Evolutionary conservation across 768 basidiomycete species (phyloP), one percentile per base, ranked within the genome.

Genomic region (Leccinum disarticulatum): DNA sequence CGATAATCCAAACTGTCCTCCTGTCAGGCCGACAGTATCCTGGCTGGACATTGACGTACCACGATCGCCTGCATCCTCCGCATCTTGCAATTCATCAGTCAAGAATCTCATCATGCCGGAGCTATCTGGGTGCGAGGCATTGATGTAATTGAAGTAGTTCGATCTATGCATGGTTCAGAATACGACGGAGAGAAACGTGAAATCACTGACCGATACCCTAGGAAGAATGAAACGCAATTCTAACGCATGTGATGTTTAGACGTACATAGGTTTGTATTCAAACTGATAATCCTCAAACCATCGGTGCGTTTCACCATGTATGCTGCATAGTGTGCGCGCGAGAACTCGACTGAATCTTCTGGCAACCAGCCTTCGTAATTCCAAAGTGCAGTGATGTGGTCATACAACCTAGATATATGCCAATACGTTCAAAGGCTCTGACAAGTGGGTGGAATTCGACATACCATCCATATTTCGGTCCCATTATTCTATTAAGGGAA

Each of bases 131-230:
- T 81, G 70, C 25, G 84, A 85, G 67, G 88, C 79, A 65, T 91
- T 89, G 74, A 91, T 86, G 66, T 87, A 92, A 70, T 87, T 88
- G 75, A 90, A 88, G 63, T 81, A 84, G 68, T 92, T 92, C 13
- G 84, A 77, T 52, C 85, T 85, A 61, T 63, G 56, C 46, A 52
- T 50, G 36, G 41, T 7, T 63, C 36, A 61, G 62, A 56, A 57
- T 25, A 54, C 19, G 19, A 49, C 4, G 9, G 22, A 17, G 6
- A 50, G 62, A 57, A 64, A 46, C 57, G 31, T 15, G 25, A 47
- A 52, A 13, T 3, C 27, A 56, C 66, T 55, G 52, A 76, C 73
- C 63, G 64, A 56, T 72, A 77, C 73, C 77, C 75, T 75, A 25
- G 28, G 57, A 57, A 47, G 52, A 54, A 41, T 27, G 15, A 52